A percentile compares a stretch with the other conserved stretches of the same genome.
These are phyloP conservation scores for Sugiyamaella chiloensis DNA, from an alignment of 805 yeast species.

Conservation along the genomic window DNA sequence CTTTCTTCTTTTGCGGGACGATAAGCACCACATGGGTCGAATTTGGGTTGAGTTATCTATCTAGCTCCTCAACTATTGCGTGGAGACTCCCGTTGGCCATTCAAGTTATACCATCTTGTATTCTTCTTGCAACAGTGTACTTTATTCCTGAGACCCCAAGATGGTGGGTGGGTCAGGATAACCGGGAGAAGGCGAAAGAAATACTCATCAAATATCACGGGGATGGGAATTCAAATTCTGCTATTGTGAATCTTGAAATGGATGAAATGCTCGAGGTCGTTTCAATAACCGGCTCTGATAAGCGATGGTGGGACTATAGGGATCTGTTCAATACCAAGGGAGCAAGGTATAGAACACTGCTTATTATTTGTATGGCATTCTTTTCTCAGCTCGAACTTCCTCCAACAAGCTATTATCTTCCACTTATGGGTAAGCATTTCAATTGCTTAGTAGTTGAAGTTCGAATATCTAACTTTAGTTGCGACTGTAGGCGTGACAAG, in stretches of 20 bases:
- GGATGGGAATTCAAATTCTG: slow-evolving; percentile 12
- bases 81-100: slow-evolving; percentile 77
- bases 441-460: too few relatives aligned
- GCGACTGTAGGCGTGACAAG: slow-evolving; percentile 50
- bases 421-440: too few relatives aligned
- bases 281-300: slow-evolving; percentile 6
- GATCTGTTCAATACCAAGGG: slow-evolving; percentile 13
- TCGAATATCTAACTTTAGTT: too few relatives aligned
- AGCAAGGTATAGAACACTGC: slow-evolving; percentile 9
- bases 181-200: slow-evolving; percentile 42
- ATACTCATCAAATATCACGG: slow-evolving; percentile 25
- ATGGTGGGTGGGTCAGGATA: slow-evolving; percentile 66
- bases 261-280: slow-evolving; percentile 17
- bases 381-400: slow-evolving; percentile 16
- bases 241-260: slow-evolving; percentile 15
- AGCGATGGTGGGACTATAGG: slow-evolving; percentile 1
- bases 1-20: slow-evolving; percentile 66
- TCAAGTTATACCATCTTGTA: slow-evolving; percentile 58
- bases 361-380: slow-evolving; percentile 5
- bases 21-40: slow-evolving; percentile 73
- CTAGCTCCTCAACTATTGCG: slow-evolving; percentile 36
- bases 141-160: slow-evolving; percentile 86
- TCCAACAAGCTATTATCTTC: slow-evolving; percentile 40
- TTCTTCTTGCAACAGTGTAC: slow-evolving; percentile 47
- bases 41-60: slow-evolving; percentile 58